Conservation (phyloP, 768 basidiomycete species). For the Grammothele lineata region DNA sequence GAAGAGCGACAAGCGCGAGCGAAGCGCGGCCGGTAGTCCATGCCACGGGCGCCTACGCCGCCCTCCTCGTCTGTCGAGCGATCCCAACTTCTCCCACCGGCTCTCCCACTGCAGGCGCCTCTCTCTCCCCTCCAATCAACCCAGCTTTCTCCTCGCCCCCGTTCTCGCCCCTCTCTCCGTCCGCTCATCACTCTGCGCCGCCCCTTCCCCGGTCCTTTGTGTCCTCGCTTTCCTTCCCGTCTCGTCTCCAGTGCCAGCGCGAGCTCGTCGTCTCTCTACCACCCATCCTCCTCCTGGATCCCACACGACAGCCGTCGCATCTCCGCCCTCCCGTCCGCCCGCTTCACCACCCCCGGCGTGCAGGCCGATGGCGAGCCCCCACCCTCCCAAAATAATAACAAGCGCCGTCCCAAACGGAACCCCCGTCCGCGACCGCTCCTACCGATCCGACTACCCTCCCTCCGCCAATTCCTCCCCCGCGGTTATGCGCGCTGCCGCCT, state of each 20-base stretch:
- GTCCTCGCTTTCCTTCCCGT: not conserved
- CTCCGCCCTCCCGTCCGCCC: not conserved
- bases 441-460: slow-evolving; percentile 15
- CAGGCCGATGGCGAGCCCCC: slow-evolving; percentile 6
- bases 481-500: slow-evolving; percentile 14
- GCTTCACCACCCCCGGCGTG: not conserved
- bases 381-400: slow-evolving; percentile 13
- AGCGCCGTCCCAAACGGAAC: slow-evolving; percentile 13
- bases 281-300: not conserved
- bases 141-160: no score
- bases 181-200: not conserved
- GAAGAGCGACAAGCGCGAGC: no score
- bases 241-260: not conserved
- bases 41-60: no score
- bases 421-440: slow-evolving; percentile 14
- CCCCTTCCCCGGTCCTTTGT: not conserved
- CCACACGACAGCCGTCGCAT: not conserved
- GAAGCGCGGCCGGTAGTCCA: no score
- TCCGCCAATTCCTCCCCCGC: slow-evolving; percentile 18
- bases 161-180: no score
- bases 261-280: not conserved
- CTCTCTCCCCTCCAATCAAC: not conserved
- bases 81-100: no score
- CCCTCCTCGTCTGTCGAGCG: no score
- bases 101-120: no score